These are phyloP conservation scores for Paramecium biaurelia DNA, from an alignment of 73 alveolate genomes.

Conservation along the genomic window DNA sequence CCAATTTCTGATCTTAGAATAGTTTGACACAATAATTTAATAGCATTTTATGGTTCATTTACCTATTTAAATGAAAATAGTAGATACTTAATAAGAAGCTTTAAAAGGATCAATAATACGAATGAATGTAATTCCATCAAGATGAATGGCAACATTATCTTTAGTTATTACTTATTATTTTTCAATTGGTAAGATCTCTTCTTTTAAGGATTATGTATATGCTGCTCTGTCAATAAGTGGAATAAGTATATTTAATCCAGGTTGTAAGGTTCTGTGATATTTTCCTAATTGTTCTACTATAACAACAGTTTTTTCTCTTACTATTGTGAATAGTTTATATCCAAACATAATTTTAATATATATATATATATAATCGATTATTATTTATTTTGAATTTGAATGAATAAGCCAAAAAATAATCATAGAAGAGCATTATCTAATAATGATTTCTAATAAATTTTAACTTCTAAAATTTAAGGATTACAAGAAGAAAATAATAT, in stretches of 20 bases:
- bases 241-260: constrained; percentile 86
- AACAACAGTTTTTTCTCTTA: constrained; percentile 85
- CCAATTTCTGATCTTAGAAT: constrained; percentile 59
- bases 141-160: constrained; percentile 90
- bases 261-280: constrained; percentile 75
- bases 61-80: background rate
- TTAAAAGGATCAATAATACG: constrained; percentile 88
- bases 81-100: constrained; percentile 39
- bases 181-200: constrained; percentile 75
- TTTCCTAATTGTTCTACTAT: constrained; percentile 93
- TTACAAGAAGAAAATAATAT: background rate
- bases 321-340: constrained; percentile 72
- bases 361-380: background rate
- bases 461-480: background rate
- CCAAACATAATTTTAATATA: constrained; percentile 13
- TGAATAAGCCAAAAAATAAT: background rate
- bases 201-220: constrained; percentile 83
- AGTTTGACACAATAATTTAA: constrained; percentile 45
- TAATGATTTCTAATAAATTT: background rate
- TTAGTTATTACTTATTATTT: constrained; percentile 83
- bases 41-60: constrained; percentile 5
- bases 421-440: background rate
- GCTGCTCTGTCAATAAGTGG: constrained; percentile 85
- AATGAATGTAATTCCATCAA: constrained; percentile 89
- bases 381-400: constrained; percentile 10